Percentiles rank a stretch among this genome's conserved stretches.
Evolutionary conservation across 768 basidiomycete species (phyloP).

Genomic region (Crepidotus variabilis): DNA sequence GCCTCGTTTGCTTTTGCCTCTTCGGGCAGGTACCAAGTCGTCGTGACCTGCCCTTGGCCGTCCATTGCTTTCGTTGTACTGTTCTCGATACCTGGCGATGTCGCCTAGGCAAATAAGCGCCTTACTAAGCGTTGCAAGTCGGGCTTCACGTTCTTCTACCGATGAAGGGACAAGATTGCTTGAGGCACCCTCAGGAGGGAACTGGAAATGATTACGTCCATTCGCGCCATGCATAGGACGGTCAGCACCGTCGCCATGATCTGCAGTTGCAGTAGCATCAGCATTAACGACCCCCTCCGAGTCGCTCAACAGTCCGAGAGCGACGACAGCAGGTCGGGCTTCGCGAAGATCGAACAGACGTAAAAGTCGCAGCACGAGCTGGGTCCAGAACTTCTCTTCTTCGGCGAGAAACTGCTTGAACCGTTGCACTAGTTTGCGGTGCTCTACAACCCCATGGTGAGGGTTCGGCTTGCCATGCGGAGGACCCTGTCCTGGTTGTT

Average conservation of each 20-base stretch:
- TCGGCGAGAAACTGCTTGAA: slow-evolving; percentile 88
- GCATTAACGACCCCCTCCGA: slow-evolving; percentile 28
- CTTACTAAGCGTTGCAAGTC: slow-evolving; percentile 80
- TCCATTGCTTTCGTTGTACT: slow-evolving; percentile 73
- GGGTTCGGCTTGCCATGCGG: slow-evolving; percentile 29
- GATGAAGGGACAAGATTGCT: slow-evolving; percentile 35
- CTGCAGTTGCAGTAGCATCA: slow-evolving; percentile 12
- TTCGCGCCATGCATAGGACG: slow-evolving; percentile 24
- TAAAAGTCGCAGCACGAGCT: slow-evolving; percentile 71
- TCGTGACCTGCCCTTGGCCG: slow-evolving; percentile 68
- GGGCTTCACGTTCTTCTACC: slow-evolving; percentile 51
- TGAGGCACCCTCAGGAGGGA: slow-evolving; percentile 53
- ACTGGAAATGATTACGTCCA: slow-evolving; percentile 58
- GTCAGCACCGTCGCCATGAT: slow-evolving; percentile 17
- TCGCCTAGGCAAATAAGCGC: slow-evolving; percentile 91
- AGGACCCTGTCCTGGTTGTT: slow-evolving; percentile 19
- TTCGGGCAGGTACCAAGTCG: slow-evolving; percentile 40
- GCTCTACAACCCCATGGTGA: slow-evolving; percentile 66
- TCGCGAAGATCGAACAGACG: slow-evolving; percentile 69
- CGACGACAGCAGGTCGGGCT: slow-evolving; percentile 50
- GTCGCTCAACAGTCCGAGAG: slow-evolving; percentile 50
- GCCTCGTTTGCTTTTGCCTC: slow-evolving; percentile 45
- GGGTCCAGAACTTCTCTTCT: slow-evolving; percentile 91
- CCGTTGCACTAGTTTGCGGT: slow-evolving; percentile 80
- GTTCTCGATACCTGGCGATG: slow-evolving; percentile 89